These are phyloP conservation scores for Pleomassaria siparia DNA, from an alignment of 2,329 filamentous ascomycete species.

Conservation along the genomic window DNA sequence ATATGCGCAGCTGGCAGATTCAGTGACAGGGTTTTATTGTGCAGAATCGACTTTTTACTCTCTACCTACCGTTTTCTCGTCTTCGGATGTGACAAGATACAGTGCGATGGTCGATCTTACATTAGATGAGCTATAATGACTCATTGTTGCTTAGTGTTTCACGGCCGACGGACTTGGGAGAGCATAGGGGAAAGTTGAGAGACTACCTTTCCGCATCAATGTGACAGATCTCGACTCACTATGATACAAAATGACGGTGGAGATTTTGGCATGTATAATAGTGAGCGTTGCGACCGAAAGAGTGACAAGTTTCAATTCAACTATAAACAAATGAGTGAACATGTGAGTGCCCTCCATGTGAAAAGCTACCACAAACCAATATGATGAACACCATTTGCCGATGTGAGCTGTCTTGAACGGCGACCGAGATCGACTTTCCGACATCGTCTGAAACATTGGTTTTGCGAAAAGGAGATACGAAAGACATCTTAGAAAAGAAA, in stretches of 20 bases:
- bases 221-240: not conserved
- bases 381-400: slow-evolving; percentile 30
- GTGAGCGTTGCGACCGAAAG: not conserved
- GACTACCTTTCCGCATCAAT: not conserved
- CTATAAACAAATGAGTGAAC: slow-evolving; percentile 5
- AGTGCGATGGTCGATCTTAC: not conserved
- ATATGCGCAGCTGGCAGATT: too few species aligned
- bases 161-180: not conserved
- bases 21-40: too few species aligned
- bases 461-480: slow-evolving; percentile 2
- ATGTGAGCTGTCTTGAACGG: slow-evolving; percentile 26
- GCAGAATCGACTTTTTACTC: too few species aligned
- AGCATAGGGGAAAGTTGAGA: not conserved
- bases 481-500: slow-evolving; percentile 5
- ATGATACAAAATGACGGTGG: not conserved
- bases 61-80: too few species aligned
- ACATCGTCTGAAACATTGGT: slow-evolving; percentile 34
- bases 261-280: not conserved
- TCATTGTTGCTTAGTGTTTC: slow-evolving; percentile 1
- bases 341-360: slow-evolving; percentile 13
- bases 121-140: slow-evolving; percentile 6
- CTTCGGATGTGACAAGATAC: too few species aligned
- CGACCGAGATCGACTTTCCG: slow-evolving; percentile 27
- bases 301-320: slow-evolving; percentile 1
- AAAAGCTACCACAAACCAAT: slow-evolving; percentile 6